Conservation (phyloP, 352 stramenopile species). For the Phytophthora meadii region DNA sequence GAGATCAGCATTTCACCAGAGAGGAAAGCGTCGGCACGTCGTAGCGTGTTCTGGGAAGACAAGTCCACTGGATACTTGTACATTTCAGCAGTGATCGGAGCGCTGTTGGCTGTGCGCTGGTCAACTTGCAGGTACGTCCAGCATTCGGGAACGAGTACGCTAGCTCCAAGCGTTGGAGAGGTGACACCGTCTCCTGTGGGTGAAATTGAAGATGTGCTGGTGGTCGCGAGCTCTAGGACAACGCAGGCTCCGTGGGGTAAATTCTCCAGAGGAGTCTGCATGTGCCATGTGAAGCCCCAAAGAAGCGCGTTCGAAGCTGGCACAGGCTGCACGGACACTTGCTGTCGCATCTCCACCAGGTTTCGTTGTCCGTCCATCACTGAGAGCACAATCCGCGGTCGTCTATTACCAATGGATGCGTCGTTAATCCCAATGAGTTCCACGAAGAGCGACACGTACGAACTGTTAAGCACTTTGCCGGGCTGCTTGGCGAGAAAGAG, state of each 20-base stretch:
- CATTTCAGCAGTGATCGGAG: conserved; percentile 77
- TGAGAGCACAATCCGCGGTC: conserved; percentile 74
- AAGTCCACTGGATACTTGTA: conserved; percentile 85
- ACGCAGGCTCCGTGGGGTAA: conserved; percentile 78
- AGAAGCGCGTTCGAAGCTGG: conserved; percentile 62
- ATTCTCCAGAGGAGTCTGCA: conserved; percentile 94
- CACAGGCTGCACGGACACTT: conserved; percentile 75
- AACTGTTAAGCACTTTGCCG: conserved; percentile 76
- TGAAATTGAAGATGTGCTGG: conserved; percentile 49
- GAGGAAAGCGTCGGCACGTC: conserved; percentile 80
- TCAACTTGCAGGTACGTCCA: conserved; percentile 88
- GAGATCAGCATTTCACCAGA: conserved; percentile 77
- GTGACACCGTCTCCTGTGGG: conserved; percentile 37
- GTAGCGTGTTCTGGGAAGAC: conserved; percentile 69
- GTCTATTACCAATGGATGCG: conserved; percentile 45
- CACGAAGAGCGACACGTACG: conserved; percentile 84
- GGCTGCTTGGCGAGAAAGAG: conserved; percentile 82
- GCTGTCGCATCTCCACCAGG: conserved; percentile 79
- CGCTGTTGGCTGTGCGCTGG: conserved; percentile 78
- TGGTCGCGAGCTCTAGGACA: conserved; percentile 77
- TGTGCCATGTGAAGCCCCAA: conserved; percentile 93
- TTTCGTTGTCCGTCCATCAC: conserved; percentile 72
- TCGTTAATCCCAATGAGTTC: conserved; percentile 73
- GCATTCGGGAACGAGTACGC: conserved; percentile 70
- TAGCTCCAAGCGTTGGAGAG: conserved; percentile 39